phyloP scores from a whole-genome alignment of 495 filamentous ascomycete species.

The Filosporella fistucella region DNA sequence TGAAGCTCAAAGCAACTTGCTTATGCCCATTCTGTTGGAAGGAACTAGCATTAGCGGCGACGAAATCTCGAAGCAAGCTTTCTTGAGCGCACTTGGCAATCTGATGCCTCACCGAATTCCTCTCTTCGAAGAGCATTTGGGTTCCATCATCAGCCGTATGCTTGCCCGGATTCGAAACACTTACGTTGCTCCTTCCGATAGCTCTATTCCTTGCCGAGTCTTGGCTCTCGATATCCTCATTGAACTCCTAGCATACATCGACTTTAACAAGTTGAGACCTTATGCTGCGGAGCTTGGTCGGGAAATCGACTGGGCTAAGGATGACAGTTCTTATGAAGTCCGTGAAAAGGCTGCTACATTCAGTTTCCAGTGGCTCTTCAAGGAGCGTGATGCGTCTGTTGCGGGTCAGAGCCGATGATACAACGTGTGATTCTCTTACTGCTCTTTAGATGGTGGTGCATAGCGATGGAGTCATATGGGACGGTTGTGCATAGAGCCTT shows the following conservation, averaged over 20 bases:
- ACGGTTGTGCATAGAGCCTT: no score
- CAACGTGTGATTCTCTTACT: no score
- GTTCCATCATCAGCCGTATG: slow-evolving; percentile 18
- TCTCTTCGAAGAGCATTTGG: slow-evolving; percentile 12
- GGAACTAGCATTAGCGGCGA: slow-evolving; percentile 15
- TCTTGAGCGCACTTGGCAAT: slow-evolving; percentile 5
- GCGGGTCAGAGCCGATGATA: no score
- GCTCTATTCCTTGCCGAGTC: slow-evolving; percentile 2
- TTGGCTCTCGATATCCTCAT: slow-evolving; percentile 20
- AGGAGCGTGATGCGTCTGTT: no score
- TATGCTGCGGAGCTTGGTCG: no score
- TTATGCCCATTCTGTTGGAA: slow-evolving; percentile 15
- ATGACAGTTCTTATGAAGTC: slow-evolving; percentile 1
- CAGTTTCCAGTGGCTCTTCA: no score
- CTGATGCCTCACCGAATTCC: slow-evolving; percentile 1
- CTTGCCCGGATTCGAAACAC: slow-evolving; percentile 17
- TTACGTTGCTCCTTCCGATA: slow-evolving; percentile 12
- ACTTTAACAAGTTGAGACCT: no score
- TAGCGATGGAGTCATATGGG: no score
- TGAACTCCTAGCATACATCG: no score
- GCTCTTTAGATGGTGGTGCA: no score
- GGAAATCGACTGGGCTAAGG: slow-evolving; percentile 1
- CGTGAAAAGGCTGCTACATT: slow-evolving; percentile 1
- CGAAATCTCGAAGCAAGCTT: slow-evolving; percentile 11
- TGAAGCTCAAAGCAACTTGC: not conserved